Evolutionary conservation across 2,329 filamentous ascomycete genomes (phyloP), one percentile per base, ranked within the genome.

Genomic region (Verticillium nubilum): DNA sequence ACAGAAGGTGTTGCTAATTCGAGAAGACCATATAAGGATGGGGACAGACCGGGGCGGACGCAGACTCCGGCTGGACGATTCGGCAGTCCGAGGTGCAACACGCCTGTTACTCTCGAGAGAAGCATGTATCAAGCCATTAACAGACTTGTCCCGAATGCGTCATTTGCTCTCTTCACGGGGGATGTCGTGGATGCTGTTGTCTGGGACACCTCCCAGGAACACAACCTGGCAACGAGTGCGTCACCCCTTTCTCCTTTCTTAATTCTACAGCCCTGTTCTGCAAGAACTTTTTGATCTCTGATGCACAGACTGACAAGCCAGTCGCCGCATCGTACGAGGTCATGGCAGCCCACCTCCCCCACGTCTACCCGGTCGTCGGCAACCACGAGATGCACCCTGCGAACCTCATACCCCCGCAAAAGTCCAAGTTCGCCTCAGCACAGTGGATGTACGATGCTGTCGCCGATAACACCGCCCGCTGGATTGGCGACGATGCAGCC

Each of bases 91-190:
- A 77, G 78, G 3, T 86, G 83, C 60, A 83, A 86, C 64, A 67
- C 76, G 0, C 84, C 83, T 0, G 61, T 76, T 15, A 72, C 67
- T 17, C 73, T 86, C 1, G 81, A 85, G 64, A 67, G 80, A 56
- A 85, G 81, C 71, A 79, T 86, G 80, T 78, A 84, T 62, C 72
- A 75, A 0, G 77, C 78, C 10, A 84, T 86, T 64, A 74, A 72
- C 53, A 63, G 71, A 7, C 62, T 81, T 15, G 19, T 23, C 3
- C 37, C 19, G 5, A 72, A 82, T 60, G 77, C 80, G 0, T 74
- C 76, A 1, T 84, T 86, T 61, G 73, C 77, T n/a, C 75, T 86
- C 56, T 86, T 85, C 69, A 86, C 84, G 0, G 84, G 84, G 5
- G 84, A 86, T 61, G 76, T 86, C 28, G 74, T 85, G 10, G 80